Evolutionary conservation across 2,329 filamentous ascomycete genomes (phyloP).

Genomic region (Blastomyces parvus): DNA sequence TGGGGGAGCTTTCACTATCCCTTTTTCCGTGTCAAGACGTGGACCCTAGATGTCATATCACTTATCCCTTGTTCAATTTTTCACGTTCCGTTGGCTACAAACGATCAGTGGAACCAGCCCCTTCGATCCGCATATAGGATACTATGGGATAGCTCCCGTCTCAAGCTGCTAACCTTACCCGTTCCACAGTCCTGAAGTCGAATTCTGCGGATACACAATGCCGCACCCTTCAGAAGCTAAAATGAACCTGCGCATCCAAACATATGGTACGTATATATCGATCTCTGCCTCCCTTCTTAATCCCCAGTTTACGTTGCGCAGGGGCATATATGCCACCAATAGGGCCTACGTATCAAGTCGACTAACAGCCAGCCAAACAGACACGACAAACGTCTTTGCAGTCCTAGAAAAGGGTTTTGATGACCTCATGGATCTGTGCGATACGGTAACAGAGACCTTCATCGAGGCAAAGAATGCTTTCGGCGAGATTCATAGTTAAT

Average conservation of each 20-base stretch:
- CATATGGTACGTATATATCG: constrained; percentile 62
- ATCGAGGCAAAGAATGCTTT: constrained; percentile 57
- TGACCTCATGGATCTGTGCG: constrained; percentile 84
- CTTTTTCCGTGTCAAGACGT: background rate
- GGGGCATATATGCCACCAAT: background rate
- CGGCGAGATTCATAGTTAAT: constrained; percentile 26
- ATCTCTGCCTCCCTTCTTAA: background rate
- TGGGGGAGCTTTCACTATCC: background rate
- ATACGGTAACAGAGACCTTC: constrained; percentile 89
- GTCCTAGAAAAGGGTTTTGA: constrained; percentile 83
- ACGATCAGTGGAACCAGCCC: background rate
- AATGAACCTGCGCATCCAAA: constrained; percentile 97
- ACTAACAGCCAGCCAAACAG: constrained; percentile 37
- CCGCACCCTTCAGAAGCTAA: constrained; percentile 91
- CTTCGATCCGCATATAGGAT: background rate
- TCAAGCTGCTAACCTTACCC: background rate
- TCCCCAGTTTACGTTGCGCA: background rate
- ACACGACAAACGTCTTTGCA: constrained; percentile 68
- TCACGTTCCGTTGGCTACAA: background rate
- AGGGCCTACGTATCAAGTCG: too few relatives aligned
- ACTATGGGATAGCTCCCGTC: background rate
- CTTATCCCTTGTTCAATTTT: background rate
- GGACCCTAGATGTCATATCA: background rate
- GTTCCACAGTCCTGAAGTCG: constrained; percentile 70
- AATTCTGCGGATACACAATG: constrained; percentile 97